Percentiles rank a stretch among this genome's conserved stretches.
Evolutionary conservation across 2,329 filamentous ascomycete species (phyloP).

Genomic region (Xylaria sp.): DNA sequence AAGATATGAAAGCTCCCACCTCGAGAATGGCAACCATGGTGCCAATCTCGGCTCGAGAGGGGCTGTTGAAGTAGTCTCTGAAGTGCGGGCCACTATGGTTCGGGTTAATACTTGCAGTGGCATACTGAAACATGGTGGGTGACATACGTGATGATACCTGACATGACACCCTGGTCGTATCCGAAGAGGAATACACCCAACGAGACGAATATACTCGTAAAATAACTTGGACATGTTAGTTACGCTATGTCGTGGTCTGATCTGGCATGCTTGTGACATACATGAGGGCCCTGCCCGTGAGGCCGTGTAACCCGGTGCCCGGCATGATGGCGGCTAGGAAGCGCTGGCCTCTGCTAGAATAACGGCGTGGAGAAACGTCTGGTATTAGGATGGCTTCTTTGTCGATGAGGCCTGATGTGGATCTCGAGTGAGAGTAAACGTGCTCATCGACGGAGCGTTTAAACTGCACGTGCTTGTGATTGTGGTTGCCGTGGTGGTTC

Average conservation of each 20-base stretch:
- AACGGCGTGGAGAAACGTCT: constrained; percentile 55
- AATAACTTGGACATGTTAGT: constrained; percentile 59
- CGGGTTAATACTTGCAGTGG: constrained; percentile 15
- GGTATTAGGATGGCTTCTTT: constrained; percentile 84
- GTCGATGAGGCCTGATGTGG: constrained; percentile 43
- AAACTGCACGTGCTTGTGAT: constrained; percentile 63
- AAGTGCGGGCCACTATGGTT: constrained; percentile 71
- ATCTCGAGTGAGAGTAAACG: constrained; percentile 32
- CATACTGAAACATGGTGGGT: neutral
- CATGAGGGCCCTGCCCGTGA: constrained; percentile 93
- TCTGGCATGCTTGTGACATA: constrained; percentile 39
- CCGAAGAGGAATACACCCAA: constrained; percentile 84
- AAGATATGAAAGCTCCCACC: constrained; percentile 86
- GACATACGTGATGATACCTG: constrained; percentile 60
- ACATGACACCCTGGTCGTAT: constrained; percentile 90
- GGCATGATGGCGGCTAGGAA: constrained; percentile 82
- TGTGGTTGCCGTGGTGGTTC: constrained; percentile 28
- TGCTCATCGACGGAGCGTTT: constrained; percentile 43
- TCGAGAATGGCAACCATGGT: constrained; percentile 98
- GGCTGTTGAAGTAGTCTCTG: constrained; percentile 86
- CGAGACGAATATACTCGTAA: constrained; percentile 87
- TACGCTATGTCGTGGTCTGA: neutral
- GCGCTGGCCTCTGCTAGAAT: constrained; percentile 59
- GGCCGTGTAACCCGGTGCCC: constrained; percentile 73
- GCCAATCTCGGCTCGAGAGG: constrained; percentile 78